Percentiles rank a stretch among this genome's conserved stretches.
phyloP scores from a whole-genome alignment of 495 filamentous ascomycete genomes.

The Aspergillus heteromorphus region DNA sequence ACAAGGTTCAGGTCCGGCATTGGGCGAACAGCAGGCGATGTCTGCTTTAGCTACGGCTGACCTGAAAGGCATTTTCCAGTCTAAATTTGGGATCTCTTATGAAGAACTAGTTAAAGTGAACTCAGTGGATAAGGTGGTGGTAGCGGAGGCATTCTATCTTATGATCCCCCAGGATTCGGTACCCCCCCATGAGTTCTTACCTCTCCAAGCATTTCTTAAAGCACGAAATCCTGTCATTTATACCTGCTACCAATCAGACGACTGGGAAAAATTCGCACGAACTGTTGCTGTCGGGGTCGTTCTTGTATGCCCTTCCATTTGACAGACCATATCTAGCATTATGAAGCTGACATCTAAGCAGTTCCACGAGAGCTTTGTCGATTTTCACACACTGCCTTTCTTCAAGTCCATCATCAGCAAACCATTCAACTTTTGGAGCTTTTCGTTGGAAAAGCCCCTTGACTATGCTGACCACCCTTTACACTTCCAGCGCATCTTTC shows the following conservation, averaged over 20 bases:
- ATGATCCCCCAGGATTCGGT: slow-evolving; percentile 26
- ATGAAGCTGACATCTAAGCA: slow-evolving; percentile 14
- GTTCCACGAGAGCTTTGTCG: slow-evolving; percentile 38
- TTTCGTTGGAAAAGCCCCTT: slow-evolving; percentile 27
- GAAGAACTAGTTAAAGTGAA: slow-evolving; percentile 14
- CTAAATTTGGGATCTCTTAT: slow-evolving; percentile 15
- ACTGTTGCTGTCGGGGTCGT: slow-evolving; percentile 30
- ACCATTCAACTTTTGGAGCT: slow-evolving; percentile 32
- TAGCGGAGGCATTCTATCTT: slow-evolving; percentile 34
- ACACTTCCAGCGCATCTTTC: slow-evolving; percentile 50
- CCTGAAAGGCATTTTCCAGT: slow-evolving; percentile 12
- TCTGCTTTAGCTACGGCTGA: not conserved
- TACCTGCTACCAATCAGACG: slow-evolving; percentile 23
- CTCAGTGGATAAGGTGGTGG: slow-evolving; percentile 2
- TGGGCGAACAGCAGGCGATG: not conserved
- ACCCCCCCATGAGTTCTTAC: slow-evolving; percentile 19
- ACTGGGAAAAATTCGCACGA: slow-evolving; percentile 37
- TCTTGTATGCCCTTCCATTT: slow-evolving; percentile 28
- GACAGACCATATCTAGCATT: not conserved
- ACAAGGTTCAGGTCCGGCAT: not conserved
- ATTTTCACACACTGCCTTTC: slow-evolving; percentile 24
- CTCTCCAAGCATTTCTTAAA: slow-evolving; percentile 27
- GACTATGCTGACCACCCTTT: slow-evolving; percentile 13
- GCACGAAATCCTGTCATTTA: slow-evolving; percentile 24
- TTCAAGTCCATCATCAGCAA: slow-evolving; percentile 20